Evolutionary conservation across 371 early-diverging fungal species (phyloP).

Genomic region (Thermomucor indicae-seudaticae): DNA sequence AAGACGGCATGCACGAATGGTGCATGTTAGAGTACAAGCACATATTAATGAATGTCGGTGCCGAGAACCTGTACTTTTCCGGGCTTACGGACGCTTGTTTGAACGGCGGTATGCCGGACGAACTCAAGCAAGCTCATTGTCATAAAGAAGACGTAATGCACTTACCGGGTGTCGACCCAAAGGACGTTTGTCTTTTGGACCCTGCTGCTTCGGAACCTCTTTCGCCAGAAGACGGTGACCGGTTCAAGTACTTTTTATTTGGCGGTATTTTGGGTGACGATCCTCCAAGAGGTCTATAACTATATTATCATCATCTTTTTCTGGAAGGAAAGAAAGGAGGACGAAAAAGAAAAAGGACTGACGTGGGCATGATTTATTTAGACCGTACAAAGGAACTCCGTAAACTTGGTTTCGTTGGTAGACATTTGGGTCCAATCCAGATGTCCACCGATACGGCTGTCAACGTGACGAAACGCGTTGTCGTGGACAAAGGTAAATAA

Average conservation of each 20-base stretch:
- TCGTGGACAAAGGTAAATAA: conserved; percentile 56
- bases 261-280: conserved; percentile 78
- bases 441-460: conserved; percentile 75
- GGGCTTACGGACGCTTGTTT: conserved; percentile 50
- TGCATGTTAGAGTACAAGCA: conserved; percentile 74
- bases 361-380: conserved; percentile 8
- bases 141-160: conserved; percentile 57
- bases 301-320: not conserved
- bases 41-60: conserved; percentile 60
- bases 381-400: conserved; percentile 77
- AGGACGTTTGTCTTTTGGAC: conserved; percentile 72
- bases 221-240: conserved; percentile 63
- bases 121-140: conserved; percentile 51
- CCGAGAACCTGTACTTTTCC: conserved; percentile 57
- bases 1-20: conserved; percentile 73
- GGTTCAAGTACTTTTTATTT: conserved; percentile 73
- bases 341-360: not conserved
- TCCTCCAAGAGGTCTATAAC: conserved; percentile 57
- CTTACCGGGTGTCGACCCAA: conserved; percentile 51
- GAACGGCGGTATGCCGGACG: conserved; percentile 47
- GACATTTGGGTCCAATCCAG: conserved; percentile 73
- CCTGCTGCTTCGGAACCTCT: conserved; percentile 59
- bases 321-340: too few relatives aligned
- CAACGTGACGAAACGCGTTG: conserved; percentile 57
- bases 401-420: conserved; percentile 70